Base-by-base conservation (phyloP, 345 rosid genomes). In the Tarenaya hassleriana region DNA sequence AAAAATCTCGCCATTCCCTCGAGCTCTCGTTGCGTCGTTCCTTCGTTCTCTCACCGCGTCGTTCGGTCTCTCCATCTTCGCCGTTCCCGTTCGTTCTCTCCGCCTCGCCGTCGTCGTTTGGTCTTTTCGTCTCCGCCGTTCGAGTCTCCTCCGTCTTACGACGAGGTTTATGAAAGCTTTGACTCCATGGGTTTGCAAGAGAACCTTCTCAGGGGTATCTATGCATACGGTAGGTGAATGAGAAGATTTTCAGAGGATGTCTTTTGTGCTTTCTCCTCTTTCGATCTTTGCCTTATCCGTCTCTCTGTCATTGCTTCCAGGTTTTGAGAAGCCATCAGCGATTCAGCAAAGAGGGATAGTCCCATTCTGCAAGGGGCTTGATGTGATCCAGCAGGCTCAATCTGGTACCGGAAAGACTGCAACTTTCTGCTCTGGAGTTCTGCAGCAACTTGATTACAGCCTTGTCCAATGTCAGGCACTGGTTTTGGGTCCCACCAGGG, bases 371-470 rank as follows among this genome's bases (percentile, higher is more conserved):
- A 69, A 73, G 61, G 94, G 94, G 33, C 85, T 78, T 53, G 94
- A 84, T 61, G 94, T 84, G 21, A 81, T 84, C 72, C 88, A 77
- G 66, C 88, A 84, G 67, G 94, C 94, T 11, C 94, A 81, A 56
- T 84, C 89, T 21, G 94, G 89, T 63, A 79, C 94, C 34, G 94
- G 94, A 17, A 85, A 85, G 34, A 85, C 89, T 0, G 86, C 94
- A 10, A 85, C 89, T 38, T 79, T 85, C 60, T 85, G 94, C 68
- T 85, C 94, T 17, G 89, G 89, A 1, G 74, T 85, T 67, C 73
- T 85, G 47, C 84, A 85, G 55, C 94, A 79, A 60, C 84, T 85
- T 52, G 84, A 85, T 60, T 79, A 73, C 34, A 38, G 52, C 52
- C 52, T 77, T 43, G 80, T 85, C 20, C 82, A 85, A 38, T 84